Percentiles rank a stretch among this genome's conserved stretches.
Conservation (phyloP, 176 grass and related monocot genomes). For the Areca catechu region DNA sequence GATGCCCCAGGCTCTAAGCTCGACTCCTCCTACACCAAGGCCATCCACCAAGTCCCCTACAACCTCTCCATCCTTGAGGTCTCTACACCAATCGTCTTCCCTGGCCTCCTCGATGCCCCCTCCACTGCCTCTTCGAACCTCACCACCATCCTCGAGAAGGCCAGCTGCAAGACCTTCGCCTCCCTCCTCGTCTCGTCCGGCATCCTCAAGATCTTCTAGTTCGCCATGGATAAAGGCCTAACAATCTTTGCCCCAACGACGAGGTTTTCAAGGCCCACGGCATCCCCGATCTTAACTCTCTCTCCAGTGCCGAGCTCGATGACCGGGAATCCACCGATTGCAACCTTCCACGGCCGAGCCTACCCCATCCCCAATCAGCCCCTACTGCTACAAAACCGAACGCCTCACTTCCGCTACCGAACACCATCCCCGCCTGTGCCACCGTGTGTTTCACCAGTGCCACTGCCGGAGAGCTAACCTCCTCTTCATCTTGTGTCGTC, state of each 20-base stretch:
- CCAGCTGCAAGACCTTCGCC: slow-evolving; percentile 84
- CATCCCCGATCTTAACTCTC: too few relatives aligned
- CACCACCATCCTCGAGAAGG: slow-evolving; percentile 77
- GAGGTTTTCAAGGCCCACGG: slow-evolving; percentile 81
- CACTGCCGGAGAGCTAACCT: too few relatives aligned
- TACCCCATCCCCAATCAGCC: too few relatives aligned
- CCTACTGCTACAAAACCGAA: too few relatives aligned
- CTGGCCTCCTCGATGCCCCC: slow-evolving; percentile 53
- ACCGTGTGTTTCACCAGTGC: too few relatives aligned
- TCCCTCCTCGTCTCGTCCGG: slow-evolving; percentile 61
- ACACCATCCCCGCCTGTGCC: too few relatives aligned
- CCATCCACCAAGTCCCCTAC: slow-evolving; percentile 60
- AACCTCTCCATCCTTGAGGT: slow-evolving; percentile 88
- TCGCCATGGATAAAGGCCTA: slow-evolving; percentile 84
- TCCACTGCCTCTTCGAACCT: slow-evolving; percentile 53
- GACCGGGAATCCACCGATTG: too few relatives aligned
- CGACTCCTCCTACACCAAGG: slow-evolving; percentile 69
- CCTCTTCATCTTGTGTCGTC: too few relatives aligned
- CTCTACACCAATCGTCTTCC: too few relatives aligned
- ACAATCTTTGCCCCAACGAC: slow-evolving; percentile 86
- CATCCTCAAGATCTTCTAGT: slow-evolving; percentile 66
- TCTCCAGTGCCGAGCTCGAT: too few relatives aligned
- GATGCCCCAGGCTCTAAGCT: slow-evolving; percentile 59
- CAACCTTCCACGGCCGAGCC: too few relatives aligned
- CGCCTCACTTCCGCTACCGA: too few relatives aligned